phyloP scores from a whole-genome alignment of 768 basidiomycete species.

The Dictyophora rubrovolvata region DNA sequence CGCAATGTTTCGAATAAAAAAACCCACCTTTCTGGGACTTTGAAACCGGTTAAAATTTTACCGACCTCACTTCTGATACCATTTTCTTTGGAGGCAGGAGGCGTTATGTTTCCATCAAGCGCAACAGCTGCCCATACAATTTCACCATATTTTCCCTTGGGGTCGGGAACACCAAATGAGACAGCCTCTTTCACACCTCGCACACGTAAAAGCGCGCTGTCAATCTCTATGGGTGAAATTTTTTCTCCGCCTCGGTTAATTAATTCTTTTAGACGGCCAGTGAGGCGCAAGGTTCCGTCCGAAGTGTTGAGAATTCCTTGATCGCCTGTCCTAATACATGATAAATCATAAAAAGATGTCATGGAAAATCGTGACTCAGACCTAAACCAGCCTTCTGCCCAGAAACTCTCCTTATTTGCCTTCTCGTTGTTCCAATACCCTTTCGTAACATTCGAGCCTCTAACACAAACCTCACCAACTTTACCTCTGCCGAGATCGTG shows the following conservation, averaged over 20 bases:
- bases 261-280: slow-evolving; percentile 50
- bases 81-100: slow-evolving; percentile 5
- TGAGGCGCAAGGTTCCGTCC: slow-evolving; percentile 40
- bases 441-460: slow-evolving; percentile 43
- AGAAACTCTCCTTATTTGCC: slow-evolving; percentile 57
- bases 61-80: slow-evolving; percentile 12
- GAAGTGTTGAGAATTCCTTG: slow-evolving; percentile 16
- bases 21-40: slow-evolving; percentile 8
- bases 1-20: not conserved
- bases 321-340: slow-evolving; percentile 17
- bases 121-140: slow-evolving; percentile 18
- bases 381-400: slow-evolving; percentile 55
- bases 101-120: slow-evolving; percentile 8
- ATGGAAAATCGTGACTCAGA: not conserved
- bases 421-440: slow-evolving; percentile 69
- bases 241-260: slow-evolving; percentile 54
- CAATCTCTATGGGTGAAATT: slow-evolving; percentile 50
- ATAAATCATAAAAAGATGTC: not conserved
- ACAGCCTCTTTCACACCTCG: slow-evolving; percentile 12
- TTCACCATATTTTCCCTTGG: slow-evolving; percentile 16
- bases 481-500: slow-evolving; percentile 28
- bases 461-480: slow-evolving; percentile 43
- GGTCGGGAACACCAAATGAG: slow-evolving; percentile 17
- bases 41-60: slow-evolving; percentile 14
- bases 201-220: slow-evolving; percentile 34